These are phyloP conservation scores for Blastobotrys elegans DNA, from an alignment of 1,139 yeast genomes.

Conservation along the genomic window DNA sequence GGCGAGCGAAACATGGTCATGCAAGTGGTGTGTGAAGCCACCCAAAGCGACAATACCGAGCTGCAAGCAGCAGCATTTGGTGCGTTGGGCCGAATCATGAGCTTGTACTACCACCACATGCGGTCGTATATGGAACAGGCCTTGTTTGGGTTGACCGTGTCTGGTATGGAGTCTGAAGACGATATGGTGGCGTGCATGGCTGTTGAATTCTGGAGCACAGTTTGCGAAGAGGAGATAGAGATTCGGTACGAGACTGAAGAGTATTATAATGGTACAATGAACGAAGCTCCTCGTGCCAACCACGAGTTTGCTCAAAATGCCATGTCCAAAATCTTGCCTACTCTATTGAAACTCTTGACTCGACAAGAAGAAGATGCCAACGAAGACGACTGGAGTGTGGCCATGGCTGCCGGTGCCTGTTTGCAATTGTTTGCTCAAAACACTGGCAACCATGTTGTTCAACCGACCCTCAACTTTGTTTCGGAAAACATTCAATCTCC, in stretches of 20 bases:
- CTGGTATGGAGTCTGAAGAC: slow-evolving; percentile 84
- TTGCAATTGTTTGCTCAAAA: slow-evolving; percentile 88
- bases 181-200: slow-evolving; percentile 97
- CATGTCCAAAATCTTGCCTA: slow-evolving; percentile 79
- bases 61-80: slow-evolving; percentile 95
- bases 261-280: slow-evolving; percentile 4
- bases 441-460: slow-evolving; percentile 79
- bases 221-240: slow-evolving; percentile 93
- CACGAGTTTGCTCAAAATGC: slow-evolving; percentile 82
- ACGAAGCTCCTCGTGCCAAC: slow-evolving; percentile 31
- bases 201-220: slow-evolving; percentile 96
- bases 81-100: slow-evolving; percentile 89
- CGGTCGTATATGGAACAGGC: slow-evolving; percentile 97
- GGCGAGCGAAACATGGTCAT: slow-evolving; percentile 94
- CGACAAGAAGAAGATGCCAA: slow-evolving; percentile 74
- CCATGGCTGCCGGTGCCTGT: slow-evolving; percentile 99
- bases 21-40: slow-evolving; percentile 99
- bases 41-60: slow-evolving; percentile 78
- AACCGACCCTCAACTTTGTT: slow-evolving; percentile 79
- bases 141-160: slow-evolving; percentile 78
- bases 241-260: slow-evolving; percentile 44
- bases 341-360: slow-evolving; percentile 69
- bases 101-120: slow-evolving; percentile 84
- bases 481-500: slow-evolving; percentile 57
- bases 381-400: slow-evolving; percentile 95